Base-by-base conservation (phyloP, 1,284 basidiomycete genomes). In the Ustilago xerochloae region DNA sequence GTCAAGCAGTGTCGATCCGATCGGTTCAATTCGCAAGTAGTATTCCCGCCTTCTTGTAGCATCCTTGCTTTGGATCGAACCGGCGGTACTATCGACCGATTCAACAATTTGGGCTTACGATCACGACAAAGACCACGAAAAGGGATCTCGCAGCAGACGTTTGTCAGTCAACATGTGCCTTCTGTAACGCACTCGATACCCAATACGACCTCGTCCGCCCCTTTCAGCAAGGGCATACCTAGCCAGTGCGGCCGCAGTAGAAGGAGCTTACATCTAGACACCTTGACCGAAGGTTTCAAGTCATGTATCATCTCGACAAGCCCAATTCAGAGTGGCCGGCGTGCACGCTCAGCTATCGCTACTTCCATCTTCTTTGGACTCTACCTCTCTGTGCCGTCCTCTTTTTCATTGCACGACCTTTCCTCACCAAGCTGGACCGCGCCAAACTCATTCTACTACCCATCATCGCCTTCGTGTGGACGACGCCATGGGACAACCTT, bases 401-500 rank as follows among this genome's bases (percentile, higher is more conserved):
- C 48, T 77, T 51, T 39, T 41, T 70, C 29, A 39, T 79, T 38
- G 56, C 68, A 6, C 46, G 68, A 20, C 80, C 80, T 0, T 78
- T 81, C 45, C 69, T 80, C 20, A 80, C 78, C 41, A 57, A 58
- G 26, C 60, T 81, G 26, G 80, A 81, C 35, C 59, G 62, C n/a
- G 66, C 68, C 35, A 80, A 80, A 57, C 72, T 81, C 30, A 59
- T 74, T 36, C 35, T 81, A 16, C 68, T 81, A 0, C 78, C 80
- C 39, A 59, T 70, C 51, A 77, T 81, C 36, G 80, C 80, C 1
- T 79, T 81, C 29, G 67, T 81, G 0, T 81, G 80, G 80, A 81
- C 80, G 10, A 79, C 80, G 16, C 76, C 78, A 12, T 81, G 80
- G 78, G 80, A 81, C 61, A 79, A 76, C 33, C 61, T 75, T 52